A percentile compares a stretch with the other conserved stretches of the same genome.
phyloP scores from a whole-genome alignment of 371 early-diverging fungal species.

The Chytridiales sp. region DNA sequence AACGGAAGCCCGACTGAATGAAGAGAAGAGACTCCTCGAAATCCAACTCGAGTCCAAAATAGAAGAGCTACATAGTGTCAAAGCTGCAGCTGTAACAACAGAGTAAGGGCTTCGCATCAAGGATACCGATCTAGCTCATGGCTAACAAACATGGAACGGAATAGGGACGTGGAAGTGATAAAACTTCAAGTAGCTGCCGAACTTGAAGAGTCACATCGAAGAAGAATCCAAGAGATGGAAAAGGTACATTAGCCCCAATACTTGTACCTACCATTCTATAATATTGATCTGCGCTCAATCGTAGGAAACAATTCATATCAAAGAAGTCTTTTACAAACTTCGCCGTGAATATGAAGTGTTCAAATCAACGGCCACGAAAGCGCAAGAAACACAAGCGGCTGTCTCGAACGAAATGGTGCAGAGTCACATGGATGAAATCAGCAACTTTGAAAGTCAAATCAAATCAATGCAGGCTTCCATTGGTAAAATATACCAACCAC shows the following conservation, averaged over 20 bases:
- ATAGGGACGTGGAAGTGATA: constrained; percentile 15
- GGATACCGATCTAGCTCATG: not conserved
- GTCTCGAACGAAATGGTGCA: constrained; percentile 4
- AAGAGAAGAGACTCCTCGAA: constrained; percentile 16
- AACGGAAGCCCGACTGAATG: too few species aligned
- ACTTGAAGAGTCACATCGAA: constrained; percentile 3
- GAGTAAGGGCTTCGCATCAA: not conserved
- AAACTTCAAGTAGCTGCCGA: constrained; percentile 10
- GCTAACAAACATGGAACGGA: too few species aligned
- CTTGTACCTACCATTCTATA: not conserved
- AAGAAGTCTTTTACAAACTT: constrained; percentile 10
- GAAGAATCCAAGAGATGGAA: constrained; percentile 13
- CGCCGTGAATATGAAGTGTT: constrained; percentile 23
- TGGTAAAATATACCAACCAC: constrained; percentile 22
- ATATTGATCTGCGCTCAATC: not conserved
- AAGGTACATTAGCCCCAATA: not conserved
- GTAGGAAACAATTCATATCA: not conserved
- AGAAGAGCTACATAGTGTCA: constrained; percentile 14
- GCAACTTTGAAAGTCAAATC: constrained; percentile 17
- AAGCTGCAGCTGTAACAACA: constrained; percentile 2
- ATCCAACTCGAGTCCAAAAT: constrained; percentile 9
- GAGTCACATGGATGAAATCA: constrained; percentile 25
- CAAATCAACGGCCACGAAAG: constrained; percentile 4
- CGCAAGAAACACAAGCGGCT: not conserved
- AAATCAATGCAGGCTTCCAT: constrained; percentile 19